These are phyloP conservation scores for Arthrobotrys sinensis DNA, from an alignment of 2,329 filamentous ascomycete genomes.

Conservation along the genomic window DNA sequence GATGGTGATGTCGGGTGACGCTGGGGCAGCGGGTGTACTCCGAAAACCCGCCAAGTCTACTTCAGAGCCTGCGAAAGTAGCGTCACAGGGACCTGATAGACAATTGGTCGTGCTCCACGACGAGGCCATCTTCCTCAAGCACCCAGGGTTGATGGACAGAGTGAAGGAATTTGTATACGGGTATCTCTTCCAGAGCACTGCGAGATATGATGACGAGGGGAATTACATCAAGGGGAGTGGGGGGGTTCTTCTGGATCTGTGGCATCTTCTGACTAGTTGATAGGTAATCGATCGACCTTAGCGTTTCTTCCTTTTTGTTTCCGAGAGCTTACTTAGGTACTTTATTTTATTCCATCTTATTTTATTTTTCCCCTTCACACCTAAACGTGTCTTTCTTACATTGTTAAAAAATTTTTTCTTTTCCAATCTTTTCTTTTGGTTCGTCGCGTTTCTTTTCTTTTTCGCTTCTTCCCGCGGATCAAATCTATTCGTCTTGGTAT, in stretches of 20 bases:
- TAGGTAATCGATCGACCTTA: neutral
- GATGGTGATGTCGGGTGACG: constrained; percentile 45
- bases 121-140: constrained; percentile 57
- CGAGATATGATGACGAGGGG: constrained; percentile 52
- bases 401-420: neutral
- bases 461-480: constrained; percentile 16
- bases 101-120: constrained; percentile 54
- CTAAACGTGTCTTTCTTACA: neutral
- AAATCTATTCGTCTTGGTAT: neutral
- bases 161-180: constrained; percentile 50
- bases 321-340: neutral
- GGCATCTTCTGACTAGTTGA: constrained; percentile 50
- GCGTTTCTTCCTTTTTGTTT: neutral
- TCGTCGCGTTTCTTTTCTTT: neutral
- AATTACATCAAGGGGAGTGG: constrained; percentile 58
- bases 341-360: neutral
- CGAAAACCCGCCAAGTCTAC: constrained; percentile 24
- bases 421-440: constrained; percentile 13
- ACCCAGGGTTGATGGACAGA: constrained; percentile 44
- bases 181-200: constrained; percentile 56
- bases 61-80: constrained; percentile 27
- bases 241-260: constrained; percentile 44
- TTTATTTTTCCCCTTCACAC: neutral
- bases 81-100: constrained; percentile 32
- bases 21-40: neutral